A percentile compares a stretch with the other conserved stretches of the same genome.
phyloP scores from a whole-genome alignment of 2,329 filamentous ascomycete genomes.

The Diaporthe longicolla region DNA sequence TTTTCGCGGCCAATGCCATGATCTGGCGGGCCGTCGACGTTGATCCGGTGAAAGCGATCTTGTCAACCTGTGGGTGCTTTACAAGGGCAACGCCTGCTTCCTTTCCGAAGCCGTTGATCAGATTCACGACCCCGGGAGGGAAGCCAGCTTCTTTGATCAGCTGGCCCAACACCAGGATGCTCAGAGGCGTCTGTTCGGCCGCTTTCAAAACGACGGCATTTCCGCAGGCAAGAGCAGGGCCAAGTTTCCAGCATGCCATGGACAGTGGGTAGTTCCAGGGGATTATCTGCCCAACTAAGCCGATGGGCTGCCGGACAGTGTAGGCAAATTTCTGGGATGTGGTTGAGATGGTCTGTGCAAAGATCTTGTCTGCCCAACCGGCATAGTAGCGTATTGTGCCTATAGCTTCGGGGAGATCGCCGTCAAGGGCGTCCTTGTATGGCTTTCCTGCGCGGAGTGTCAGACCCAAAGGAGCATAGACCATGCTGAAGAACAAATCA shows the following conservation, averaged over 20 bases:
- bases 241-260: conserved; percentile 85
- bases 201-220: conserved; percentile 76
- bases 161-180: conserved; percentile 72
- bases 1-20: conserved; percentile 77
- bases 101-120: conserved; percentile 77
- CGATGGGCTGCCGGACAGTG: conserved; percentile 81
- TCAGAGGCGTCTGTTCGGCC: conserved; percentile 75
- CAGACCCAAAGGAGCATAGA: background rate
- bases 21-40: conserved; percentile 78
- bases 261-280: conserved; percentile 86
- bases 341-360: conserved; percentile 82
- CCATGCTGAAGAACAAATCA: too few relatives aligned
- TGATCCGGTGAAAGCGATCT: conserved; percentile 80
- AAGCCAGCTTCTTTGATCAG: conserved; percentile 81
- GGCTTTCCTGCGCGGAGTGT: conserved; percentile 53
- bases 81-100: conserved; percentile 76
- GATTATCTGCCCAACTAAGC: conserved; percentile 83
- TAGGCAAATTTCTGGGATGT: conserved; percentile 80
- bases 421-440: conserved; percentile 73
- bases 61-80: conserved; percentile 74
- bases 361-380: conserved; percentile 84
- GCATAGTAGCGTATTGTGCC: conserved; percentile 79
- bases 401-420: conserved; percentile 68
- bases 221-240: conserved; percentile 75
- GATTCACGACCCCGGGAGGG: conserved; percentile 81